phyloP scores from a whole-genome alignment of 345 rosid genomes.

The Microthlaspi erraticum region DNA sequence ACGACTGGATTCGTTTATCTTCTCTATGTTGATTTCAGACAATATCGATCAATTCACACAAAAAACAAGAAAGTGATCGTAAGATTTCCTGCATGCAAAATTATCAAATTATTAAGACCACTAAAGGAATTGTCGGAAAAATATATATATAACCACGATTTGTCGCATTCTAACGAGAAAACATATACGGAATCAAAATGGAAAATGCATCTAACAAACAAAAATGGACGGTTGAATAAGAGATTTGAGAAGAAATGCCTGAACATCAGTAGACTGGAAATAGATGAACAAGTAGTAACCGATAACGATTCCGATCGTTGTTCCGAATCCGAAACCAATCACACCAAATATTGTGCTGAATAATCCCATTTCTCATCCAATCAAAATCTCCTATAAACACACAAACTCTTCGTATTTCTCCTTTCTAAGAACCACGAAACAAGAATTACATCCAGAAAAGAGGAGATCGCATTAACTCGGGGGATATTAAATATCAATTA shows the following conservation, averaged over 20 bases:
- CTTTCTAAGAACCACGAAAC: background rate
- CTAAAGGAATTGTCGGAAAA: background rate
- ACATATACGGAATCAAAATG: background rate
- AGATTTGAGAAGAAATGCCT: slow-evolving; percentile 50
- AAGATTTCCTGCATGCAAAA: slow-evolving; percentile 24
- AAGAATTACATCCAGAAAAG: background rate
- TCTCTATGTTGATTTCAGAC: background rate
- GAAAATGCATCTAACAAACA: slow-evolving; percentile 6
- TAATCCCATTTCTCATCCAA: slow-evolving; percentile 62
- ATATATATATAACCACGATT: background rate
- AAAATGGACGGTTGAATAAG: slow-evolving; percentile 4
- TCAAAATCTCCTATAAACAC: slow-evolving; percentile 17
- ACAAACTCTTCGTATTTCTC: slow-evolving; percentile 17
- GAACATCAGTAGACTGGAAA: slow-evolving; percentile 67
- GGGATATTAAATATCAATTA: slow-evolving; percentile 9
- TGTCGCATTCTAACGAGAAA: slow-evolving; percentile 12
- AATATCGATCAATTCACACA: background rate
- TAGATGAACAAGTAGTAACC: slow-evolving; percentile 85
- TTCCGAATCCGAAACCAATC: slow-evolving; percentile 81
- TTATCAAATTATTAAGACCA: background rate
- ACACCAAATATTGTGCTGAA: slow-evolving; percentile 64
- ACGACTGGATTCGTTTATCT: background rate
- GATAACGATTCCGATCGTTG: slow-evolving; percentile 65
- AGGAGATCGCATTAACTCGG: slow-evolving; percentile 4
- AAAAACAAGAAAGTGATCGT: background rate